These are phyloP conservation scores for Ceratocystis diversiconidia DNA, from an alignment of 2,329 filamentous ascomycete genomes.

Conservation along the genomic window DNA sequence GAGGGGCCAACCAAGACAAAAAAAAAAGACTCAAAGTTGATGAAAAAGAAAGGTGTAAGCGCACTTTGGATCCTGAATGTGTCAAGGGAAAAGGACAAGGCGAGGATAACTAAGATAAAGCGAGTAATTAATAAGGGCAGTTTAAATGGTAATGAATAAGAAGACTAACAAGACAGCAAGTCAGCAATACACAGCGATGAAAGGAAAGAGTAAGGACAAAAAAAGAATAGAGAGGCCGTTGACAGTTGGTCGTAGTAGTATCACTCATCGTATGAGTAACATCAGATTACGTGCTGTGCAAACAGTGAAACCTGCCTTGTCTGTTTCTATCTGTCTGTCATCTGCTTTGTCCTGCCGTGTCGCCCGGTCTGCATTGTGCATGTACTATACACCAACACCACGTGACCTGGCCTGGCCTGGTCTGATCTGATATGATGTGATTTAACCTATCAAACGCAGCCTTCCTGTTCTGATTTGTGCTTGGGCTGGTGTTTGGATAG, in stretches of 20 bases:
- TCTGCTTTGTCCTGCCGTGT: neutral
- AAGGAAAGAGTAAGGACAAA: neutral
- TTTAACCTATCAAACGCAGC: too few species aligned
- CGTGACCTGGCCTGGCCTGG: neutral
- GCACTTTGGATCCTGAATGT: constrained; percentile 10
- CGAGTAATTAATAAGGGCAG: neutral
- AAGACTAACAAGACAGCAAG: neutral
- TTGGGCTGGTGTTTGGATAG: too few species aligned
- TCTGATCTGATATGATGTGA: neutral
- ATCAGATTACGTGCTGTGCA: neutral
- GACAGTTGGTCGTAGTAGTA: too few species aligned
- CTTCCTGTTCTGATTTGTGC: neutral
- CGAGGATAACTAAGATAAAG: neutral
- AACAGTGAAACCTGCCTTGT: neutral
- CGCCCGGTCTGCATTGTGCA: neutral
- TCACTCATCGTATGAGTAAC: constrained; percentile 14
- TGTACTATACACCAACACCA: neutral
- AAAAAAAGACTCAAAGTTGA: neutral
- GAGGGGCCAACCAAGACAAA: neutral
- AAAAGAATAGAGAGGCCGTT: too few species aligned
- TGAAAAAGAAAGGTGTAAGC: constrained; percentile 17
- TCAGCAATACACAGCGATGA: neutral
- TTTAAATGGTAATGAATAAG: neutral
- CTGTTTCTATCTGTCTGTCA: too few species aligned
- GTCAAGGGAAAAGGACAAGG: neutral